Evolutionary conservation across 1,284 basidiomycete genomes (phyloP).

Genomic region (Sanguinoderma infundibulare): DNA sequence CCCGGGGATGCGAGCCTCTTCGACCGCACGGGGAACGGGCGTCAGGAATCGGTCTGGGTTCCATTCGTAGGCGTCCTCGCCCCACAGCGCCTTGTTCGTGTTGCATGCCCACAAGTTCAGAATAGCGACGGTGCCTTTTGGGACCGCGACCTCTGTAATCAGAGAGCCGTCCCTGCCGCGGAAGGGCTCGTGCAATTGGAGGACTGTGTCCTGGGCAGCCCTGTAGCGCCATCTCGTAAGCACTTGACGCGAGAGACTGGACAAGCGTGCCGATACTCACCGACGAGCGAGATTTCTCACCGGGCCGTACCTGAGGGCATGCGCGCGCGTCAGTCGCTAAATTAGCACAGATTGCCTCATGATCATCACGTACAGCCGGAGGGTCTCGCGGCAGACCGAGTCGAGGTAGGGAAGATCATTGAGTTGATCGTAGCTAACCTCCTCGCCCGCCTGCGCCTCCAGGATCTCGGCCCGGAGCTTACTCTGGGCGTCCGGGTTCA

Average conservation of each 20-base stretch:
- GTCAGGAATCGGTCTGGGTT: conserved; percentile 41
- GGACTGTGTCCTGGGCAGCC: conserved; percentile 20
- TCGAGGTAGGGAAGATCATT: conserved; percentile 38
- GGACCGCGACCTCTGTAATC: conserved; percentile 43
- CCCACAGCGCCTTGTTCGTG: conserved; percentile 53
- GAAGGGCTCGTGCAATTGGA: conserved; percentile 32
- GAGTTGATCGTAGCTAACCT: conserved; percentile 35
- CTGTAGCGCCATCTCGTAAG: conserved; percentile 17
- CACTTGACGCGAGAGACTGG: neutral
- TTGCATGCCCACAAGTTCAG: conserved; percentile 55
- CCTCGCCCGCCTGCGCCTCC: conserved; percentile 18
- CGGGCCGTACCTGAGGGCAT: conserved; percentile 2
- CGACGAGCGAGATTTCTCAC: neutral
- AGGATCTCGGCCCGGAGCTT: conserved; percentile 31
- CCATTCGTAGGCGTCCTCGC: conserved; percentile 56
- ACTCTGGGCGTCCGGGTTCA: conserved; percentile 7
- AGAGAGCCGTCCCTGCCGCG: conserved; percentile 33
- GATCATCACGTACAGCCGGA: conserved; percentile 34
- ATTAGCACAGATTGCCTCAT: no score
- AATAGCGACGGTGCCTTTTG: conserved; percentile 50
- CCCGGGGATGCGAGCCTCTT: conserved; percentile 29
- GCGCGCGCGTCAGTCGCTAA: no score
- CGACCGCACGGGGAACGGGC: conserved; percentile 26
- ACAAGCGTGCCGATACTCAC: neutral
- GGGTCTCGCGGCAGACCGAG: conserved; percentile 38